These are phyloP conservation scores for Cryptococcus sp. DNA, from an alignment of 1,284 basidiomycete species.

Conservation along the genomic window DNA sequence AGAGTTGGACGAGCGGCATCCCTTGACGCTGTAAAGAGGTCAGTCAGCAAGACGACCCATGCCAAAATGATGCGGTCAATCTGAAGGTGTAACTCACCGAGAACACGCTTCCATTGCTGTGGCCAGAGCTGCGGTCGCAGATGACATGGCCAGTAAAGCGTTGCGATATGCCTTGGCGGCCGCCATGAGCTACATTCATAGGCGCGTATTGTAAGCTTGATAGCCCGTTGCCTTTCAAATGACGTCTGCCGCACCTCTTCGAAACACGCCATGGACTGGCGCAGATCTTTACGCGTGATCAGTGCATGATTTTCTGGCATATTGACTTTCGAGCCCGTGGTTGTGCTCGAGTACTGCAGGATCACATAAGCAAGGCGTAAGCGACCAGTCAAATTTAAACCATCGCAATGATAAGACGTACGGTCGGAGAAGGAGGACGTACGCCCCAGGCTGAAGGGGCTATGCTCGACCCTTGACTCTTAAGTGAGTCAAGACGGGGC, in stretches of 20 bases:
- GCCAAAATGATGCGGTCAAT: no score
- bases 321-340: constrained; percentile 49
- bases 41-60: background rate
- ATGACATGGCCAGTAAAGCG: constrained; percentile 78
- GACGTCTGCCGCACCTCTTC: constrained; percentile 40
- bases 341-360: constrained; percentile 49
- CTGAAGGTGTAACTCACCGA: constrained; percentile 58
- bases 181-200: constrained; percentile 64
- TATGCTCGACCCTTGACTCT: constrained; percentile 23
- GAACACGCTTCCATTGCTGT: constrained; percentile 81
- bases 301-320: constrained; percentile 44
- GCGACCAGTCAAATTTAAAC: background rate
- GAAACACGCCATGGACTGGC: constrained; percentile 50
- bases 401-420: constrained; percentile 14
- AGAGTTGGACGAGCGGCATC: constrained; percentile 45
- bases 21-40: constrained; percentile 40
- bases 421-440: constrained; percentile 39
- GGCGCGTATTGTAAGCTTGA: constrained; percentile 2
- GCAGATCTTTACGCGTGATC: constrained; percentile 50
- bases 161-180: constrained; percentile 80
- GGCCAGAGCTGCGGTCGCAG: constrained; percentile 81
- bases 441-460: constrained; percentile 28
- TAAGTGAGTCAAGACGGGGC: constrained; percentile 35
- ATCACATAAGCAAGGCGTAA: background rate
- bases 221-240: background rate